phyloP scores from a whole-genome alignment of 306 rosid genomes.

The Delonix regia region DNA sequence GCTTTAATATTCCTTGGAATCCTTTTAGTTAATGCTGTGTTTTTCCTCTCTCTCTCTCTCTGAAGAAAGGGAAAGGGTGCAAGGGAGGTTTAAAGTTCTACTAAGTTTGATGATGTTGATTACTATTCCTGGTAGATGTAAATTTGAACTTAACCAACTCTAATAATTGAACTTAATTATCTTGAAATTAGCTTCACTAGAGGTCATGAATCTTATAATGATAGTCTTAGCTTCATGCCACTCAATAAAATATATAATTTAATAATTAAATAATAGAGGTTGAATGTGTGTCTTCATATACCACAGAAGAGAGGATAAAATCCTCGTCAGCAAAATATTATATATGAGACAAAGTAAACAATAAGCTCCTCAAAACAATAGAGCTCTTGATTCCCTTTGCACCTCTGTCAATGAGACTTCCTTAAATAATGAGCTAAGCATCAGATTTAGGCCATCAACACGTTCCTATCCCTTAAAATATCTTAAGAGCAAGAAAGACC shows the following conservation, averaged over 20 bases:
- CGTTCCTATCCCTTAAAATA: background rate
- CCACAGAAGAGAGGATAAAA: background rate
- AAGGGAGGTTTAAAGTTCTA: background rate
- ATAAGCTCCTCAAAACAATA: background rate
- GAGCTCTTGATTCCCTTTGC: background rate
- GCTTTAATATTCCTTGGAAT: conserved; percentile 20
- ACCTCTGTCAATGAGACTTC: background rate
- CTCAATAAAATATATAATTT: conserved; percentile 7
- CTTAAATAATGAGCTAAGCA: background rate
- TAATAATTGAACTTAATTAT: conserved; percentile 1
- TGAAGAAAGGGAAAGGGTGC: background rate
- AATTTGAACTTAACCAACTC: conserved; percentile 18
- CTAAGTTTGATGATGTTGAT: background rate
- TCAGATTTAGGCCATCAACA: background rate
- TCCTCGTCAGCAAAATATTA: background rate
- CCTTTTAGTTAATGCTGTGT: background rate
- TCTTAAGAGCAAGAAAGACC: background rate
- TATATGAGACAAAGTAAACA: background rate
- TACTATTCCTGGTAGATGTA: conserved; percentile 13
- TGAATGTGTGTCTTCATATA: background rate
- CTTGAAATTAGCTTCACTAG: background rate
- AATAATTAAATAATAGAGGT: conserved; percentile 6
- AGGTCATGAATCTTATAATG: background rate
- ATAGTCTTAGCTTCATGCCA: conserved; percentile 16
- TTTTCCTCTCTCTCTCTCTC: background rate